Evolutionary conservation across 257 asterid genomes (phyloP), one percentile per base, ranked within the genome.

Genomic region (Lithospermum erythrorhizon): DNA sequence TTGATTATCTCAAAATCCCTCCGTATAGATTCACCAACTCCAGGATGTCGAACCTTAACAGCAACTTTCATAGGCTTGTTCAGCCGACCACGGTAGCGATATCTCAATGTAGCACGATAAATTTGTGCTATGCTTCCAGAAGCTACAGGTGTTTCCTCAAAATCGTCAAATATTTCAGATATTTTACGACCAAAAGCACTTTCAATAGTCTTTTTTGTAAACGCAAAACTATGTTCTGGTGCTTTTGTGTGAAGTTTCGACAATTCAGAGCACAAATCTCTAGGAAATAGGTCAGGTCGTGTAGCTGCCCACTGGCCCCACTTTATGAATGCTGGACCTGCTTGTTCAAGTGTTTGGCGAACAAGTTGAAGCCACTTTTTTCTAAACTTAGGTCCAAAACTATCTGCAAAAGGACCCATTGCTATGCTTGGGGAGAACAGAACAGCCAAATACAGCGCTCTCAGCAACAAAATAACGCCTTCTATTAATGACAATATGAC

Each of bases 261-360:
- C 51, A 91, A 79, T 74, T 91, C 95, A 32, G 74, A 55, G 59
- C 98, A 88, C 74, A 91, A 72, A 73, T 91, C 98, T 58, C 60
- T 62, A 16, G 97, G 95, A 56, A 91, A 91, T 41, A 88, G 87
- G 80, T 91, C 98, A 0, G 97, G 98, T 22, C 98, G 86, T 35
- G 98, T 84, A 61, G 95, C 98, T 23, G 97, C 98, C 98, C 98
- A 91, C 68, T 88, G 98, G 70, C 98, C 98, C 98, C 96, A 91
- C 73, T 91, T 91, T 73, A 91, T 91, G 69, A 91, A 91, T 2
- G 97, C 98, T 21, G 98, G 98, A 23, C 98, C 98, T 16, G 98
- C 98, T 65, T 76, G 70, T 79, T 86, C 96, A 17, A 91, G 83
- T 18, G 98, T 91, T 30, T 65, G 81, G 67, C 75, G 98, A 67